Percentiles rank a stretch among this genome's conserved stretches.
These are phyloP conservation scores for Spirogloea muscicola DNA, from an alignment of 139 green algal species.

Conservation along the genomic window DNA sequence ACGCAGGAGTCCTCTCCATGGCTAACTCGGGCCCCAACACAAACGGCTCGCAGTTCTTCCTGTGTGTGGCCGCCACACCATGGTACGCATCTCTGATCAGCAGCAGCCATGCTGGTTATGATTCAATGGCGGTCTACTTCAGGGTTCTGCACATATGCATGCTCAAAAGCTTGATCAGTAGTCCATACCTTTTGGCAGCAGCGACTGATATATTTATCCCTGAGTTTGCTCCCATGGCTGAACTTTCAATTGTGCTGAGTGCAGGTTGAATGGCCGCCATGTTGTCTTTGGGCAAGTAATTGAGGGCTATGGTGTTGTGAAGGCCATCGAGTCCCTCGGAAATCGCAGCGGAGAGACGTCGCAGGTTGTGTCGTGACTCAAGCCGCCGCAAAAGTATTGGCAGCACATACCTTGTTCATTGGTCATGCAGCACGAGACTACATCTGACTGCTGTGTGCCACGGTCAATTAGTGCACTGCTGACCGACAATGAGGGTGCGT, in stretches of 20 bases:
- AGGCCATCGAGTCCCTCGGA: slow-evolving; percentile 75
- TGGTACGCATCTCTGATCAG: slow-evolving; percentile 1
- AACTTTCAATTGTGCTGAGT: background rate
- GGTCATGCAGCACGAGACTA: background rate
- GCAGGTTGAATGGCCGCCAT: slow-evolving; percentile 63
- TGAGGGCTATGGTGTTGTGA: slow-evolving; percentile 33
- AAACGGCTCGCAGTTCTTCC: slow-evolving; percentile 54
- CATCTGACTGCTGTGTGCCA: background rate
- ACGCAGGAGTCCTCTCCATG: slow-evolving; percentile 27
- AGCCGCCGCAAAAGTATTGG: background rate
- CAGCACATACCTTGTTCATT: background rate
- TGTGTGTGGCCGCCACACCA: slow-evolving; percentile 27
- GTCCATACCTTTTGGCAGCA: no score
- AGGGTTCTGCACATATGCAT: no score
- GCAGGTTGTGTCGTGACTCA: slow-evolving; percentile 11
- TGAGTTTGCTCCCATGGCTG: background rate
- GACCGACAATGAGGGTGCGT: no score
- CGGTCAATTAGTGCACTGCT: no score
- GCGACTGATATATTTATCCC: background rate
- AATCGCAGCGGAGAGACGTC: slow-evolving; percentile 62
- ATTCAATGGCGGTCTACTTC: no score
- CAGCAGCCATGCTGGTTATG: no score
- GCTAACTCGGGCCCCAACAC: slow-evolving; percentile 52
- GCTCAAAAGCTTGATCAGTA: no score
- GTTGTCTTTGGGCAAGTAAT: slow-evolving; percentile 67